Base-by-base conservation (phyloP, 1,139 yeast species). In the Suhomyces atakaporum region DNA sequence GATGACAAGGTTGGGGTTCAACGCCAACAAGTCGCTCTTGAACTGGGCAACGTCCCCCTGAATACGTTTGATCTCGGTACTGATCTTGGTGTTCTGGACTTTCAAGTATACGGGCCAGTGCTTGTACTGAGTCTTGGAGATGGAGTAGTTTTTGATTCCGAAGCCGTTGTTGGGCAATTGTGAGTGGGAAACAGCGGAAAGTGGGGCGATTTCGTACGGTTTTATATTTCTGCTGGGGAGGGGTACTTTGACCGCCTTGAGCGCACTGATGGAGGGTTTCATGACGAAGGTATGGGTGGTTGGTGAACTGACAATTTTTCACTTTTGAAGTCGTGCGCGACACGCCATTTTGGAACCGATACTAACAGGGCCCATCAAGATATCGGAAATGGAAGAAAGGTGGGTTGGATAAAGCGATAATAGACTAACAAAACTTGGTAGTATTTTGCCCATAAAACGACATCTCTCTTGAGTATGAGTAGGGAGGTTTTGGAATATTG, bases 21-120 rank as follows among this genome's bases (percentile, higher is more conserved):
- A 51, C 7, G 56, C 55, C 40, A 77, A 73, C 46, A 84, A 62
- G 53, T 84, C 90, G 23, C 69, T 60, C 58, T 81, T 81, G 41
- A 84, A 65, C 43, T 73, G 76, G 9, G 64, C 54, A 11, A 79
- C 60, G 53, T 82, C 81, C 3, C 94, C 94, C 43, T 71, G 63
- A 25, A 84, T 66, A 45, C 77, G 75, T 55, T 81, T 79, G 29
- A 84, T 69, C 52, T 83, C 87, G 1, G 92, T 84, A 40, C 69
- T 67, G 22, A 63, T 58, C 38, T 74, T 75, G 19, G 81, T 75
- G 38, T 77, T 73, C 62, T 68, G 75, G 39, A 70, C 56, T 43
- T 81, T 82, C 42, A 73, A 67, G 57, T 84, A 84, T 1, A 84
- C 81, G 19, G 92, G 92, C 61, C 86, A 68, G 53, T 81, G 80